phyloP scores from a whole-genome alignment of 257 asterid species.

The Agastache rugosa region DNA sequence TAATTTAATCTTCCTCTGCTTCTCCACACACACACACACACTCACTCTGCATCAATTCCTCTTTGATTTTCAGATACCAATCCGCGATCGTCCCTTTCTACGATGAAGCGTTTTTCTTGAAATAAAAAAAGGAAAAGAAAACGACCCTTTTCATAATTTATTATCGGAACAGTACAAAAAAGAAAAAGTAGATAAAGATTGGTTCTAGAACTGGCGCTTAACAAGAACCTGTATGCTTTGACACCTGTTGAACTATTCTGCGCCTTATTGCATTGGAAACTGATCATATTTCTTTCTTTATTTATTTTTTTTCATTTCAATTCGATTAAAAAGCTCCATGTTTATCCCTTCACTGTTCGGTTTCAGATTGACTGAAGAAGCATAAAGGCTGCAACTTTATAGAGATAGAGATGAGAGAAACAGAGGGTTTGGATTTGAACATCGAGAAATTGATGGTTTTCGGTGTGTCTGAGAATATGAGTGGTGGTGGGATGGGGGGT shows the following conservation, averaged over 20 bases:
- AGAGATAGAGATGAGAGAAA: conserved; percentile 40
- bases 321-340: conserved; percentile 5
- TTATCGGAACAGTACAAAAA: background rate
- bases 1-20: conserved; percentile 26
- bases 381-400: conserved; percentile 32
- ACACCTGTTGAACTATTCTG: conserved; percentile 41
- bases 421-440: conserved; percentile 59
- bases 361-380: conserved; percentile 34
- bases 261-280: conserved; percentile 33
- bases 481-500: conserved; percentile 47
- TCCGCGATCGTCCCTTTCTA: background rate
- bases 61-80: background rate
- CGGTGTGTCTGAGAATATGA: conserved; percentile 35
- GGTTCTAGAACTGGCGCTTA: conserved; percentile 29
- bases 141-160: conserved; percentile 12
- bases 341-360: conserved; percentile 30
- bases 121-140: background rate
- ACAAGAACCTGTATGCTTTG: conserved; percentile 21
- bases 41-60: background rate
- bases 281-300: background rate
- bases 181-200: conserved; percentile 9
- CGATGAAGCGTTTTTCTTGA: conserved; percentile 26
- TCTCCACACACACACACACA: conserved; percentile 14
- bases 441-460: conserved; percentile 76
- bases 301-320: no score